Evolutionary conservation across 768 basidiomycete species (phyloP).

Genomic region (Boletus bicolor): DNA sequence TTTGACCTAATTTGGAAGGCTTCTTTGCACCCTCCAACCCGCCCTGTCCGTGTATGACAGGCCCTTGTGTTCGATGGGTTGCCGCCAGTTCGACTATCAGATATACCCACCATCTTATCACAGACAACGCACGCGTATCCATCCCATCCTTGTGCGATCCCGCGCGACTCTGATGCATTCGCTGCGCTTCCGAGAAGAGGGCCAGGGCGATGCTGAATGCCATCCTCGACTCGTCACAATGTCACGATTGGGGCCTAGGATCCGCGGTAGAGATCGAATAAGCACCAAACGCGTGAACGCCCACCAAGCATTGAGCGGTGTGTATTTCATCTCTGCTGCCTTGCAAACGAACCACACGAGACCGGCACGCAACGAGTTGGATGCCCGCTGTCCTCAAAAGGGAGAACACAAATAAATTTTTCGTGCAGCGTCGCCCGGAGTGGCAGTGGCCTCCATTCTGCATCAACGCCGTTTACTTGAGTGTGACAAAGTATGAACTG

Average conservation of each 20-base stretch:
- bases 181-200: background rate
- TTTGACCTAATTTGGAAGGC: slow-evolving; percentile 28
- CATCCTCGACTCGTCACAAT: slow-evolving; percentile 20
- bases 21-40: slow-evolving; percentile 29
- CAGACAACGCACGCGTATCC: background rate
- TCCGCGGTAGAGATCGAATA: slow-evolving; percentile 23
- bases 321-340: background rate
- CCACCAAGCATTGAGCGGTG: background rate
- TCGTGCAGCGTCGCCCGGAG: background rate
- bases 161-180: background rate
- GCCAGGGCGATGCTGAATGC: slow-evolving; percentile 11
- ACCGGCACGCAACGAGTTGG: background rate
- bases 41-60: slow-evolving; percentile 27
- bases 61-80: slow-evolving; percentile 18
- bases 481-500: slow-evolving; percentile 14
- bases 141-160: background rate
- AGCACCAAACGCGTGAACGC: background rate
- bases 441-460: background rate
- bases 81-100: slow-evolving; percentile 26
- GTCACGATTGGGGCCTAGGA: slow-evolving; percentile 23
- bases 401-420: background rate
- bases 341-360: background rate
- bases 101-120: slow-evolving; percentile 15
- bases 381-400: background rate
- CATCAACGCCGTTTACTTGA: slow-evolving; percentile 21